Conservation (phyloP, 805 yeast genomes). For the Clavispora carvajalis region DNA sequence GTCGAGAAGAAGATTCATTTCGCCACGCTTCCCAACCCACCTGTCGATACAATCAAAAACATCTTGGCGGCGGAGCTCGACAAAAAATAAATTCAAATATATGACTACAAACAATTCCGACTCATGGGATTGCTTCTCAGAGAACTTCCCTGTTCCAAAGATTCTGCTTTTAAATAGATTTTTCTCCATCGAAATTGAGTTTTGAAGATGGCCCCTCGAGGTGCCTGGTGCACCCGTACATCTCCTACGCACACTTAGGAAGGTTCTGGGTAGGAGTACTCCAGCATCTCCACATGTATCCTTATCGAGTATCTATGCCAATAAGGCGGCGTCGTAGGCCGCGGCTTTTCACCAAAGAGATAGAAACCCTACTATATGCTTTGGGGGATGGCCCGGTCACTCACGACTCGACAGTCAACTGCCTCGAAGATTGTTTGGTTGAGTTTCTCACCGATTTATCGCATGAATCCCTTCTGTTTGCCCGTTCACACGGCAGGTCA, state of each 20-base stretch:
- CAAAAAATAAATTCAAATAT: no score
- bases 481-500: constrained; percentile 34
- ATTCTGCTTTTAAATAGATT: no score
- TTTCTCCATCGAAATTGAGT: no score
- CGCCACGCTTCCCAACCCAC: constrained; percentile 8
- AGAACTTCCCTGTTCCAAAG: no score
- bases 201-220: no score
- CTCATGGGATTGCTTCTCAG: no score
- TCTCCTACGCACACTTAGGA: no score
- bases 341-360: constrained; percentile 36
- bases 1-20: constrained; percentile 6
- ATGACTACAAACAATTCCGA: no score
- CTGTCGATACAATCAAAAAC: constrained; percentile 5
- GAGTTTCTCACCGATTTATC: constrained; percentile 34
- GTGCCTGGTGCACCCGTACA: constrained; percentile 2
- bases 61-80: constrained; percentile 7
- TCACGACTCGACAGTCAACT: constrained; percentile 31
- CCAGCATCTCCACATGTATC: neutral
- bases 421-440: constrained; percentile 34
- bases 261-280: neutral
- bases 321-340: constrained; percentile 24
- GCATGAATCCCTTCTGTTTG: constrained; percentile 26
- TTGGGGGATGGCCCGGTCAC: constrained; percentile 40
- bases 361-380: constrained; percentile 36
- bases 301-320: constrained; percentile 2